phyloP scores from a whole-genome alignment of 305 asterid species.

The Euphrasia arctica region DNA sequence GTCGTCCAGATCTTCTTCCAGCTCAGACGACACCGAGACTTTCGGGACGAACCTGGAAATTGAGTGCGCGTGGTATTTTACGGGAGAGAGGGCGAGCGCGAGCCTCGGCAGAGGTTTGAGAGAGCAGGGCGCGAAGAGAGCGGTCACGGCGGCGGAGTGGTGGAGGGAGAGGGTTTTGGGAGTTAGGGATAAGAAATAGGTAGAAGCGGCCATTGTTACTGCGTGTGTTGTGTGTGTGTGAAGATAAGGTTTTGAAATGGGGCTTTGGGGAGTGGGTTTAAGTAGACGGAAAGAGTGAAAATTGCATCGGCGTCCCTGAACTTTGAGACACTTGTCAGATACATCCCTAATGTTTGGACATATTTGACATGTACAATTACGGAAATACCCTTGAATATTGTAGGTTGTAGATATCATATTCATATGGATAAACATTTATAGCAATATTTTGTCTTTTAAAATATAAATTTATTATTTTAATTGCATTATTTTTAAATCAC shows the following conservation, averaged over 20 bases:
- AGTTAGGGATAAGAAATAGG: conserved; percentile 50
- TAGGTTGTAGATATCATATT: too few species aligned
- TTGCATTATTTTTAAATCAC: too few species aligned
- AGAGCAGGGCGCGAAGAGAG: conserved; percentile 36
- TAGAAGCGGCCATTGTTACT: conserved; percentile 44
- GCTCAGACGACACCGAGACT: conserved; percentile 60
- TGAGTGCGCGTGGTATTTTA: conserved; percentile 12
- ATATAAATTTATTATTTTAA: too few species aligned
- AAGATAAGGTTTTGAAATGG: conserved; percentile 33
- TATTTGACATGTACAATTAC: too few species aligned
- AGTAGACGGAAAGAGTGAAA: not conserved
- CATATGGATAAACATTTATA: too few species aligned
- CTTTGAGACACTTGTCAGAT: not conserved
- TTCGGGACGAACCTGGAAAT: conserved; percentile 34
- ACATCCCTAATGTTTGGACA: too few species aligned
- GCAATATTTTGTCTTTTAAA: too few species aligned
- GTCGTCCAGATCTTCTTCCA: conserved; percentile 36
- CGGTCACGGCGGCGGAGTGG: conserved; percentile 31
- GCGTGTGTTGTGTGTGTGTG: conserved; percentile 14
- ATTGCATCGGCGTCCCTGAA: too few species aligned
- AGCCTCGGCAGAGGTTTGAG: conserved; percentile 40
- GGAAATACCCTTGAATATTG: too few species aligned
- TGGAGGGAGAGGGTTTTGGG: conserved; percentile 57
- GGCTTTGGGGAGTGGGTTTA: conserved; percentile 25
- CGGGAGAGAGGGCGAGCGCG: conserved; percentile 28